Conservation (phyloP, 805 yeast genomes). For the Myxozyma geophila region DNA sequence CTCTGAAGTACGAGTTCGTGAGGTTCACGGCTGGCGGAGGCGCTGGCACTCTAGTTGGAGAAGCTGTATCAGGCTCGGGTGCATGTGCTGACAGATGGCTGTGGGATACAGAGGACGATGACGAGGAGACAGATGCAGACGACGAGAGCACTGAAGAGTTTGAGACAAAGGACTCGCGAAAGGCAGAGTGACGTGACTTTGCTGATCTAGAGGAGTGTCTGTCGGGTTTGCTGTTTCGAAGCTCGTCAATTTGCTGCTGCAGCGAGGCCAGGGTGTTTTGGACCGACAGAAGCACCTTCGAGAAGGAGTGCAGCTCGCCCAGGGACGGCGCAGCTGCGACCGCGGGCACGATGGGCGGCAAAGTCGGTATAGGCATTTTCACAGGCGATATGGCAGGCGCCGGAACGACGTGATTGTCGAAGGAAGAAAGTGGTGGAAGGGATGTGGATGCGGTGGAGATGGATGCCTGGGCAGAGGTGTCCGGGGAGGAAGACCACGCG, state of each 20-base stretch:
- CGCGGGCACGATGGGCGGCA: not conserved
- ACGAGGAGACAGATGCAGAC: not conserved
- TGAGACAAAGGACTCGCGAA: not conserved
- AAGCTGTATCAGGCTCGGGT: not conserved
- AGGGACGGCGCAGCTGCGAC: not conserved
- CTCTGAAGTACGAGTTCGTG: not conserved
- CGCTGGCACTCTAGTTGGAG: not conserved
- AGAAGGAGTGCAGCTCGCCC: not conserved
- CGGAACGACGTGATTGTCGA: not conserved
- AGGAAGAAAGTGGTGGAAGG: not conserved
- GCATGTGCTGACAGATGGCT: not conserved
- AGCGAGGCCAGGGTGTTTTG: constrained; percentile 23
- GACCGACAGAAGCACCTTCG: constrained; percentile 14
- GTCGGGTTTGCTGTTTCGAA: not conserved
- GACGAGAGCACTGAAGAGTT: not conserved
- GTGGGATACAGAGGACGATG: not conserved
- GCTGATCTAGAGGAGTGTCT: not conserved
- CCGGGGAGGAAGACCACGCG: not conserved
- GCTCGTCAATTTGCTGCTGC: constrained; percentile 28
- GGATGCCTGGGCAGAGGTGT: not conserved
- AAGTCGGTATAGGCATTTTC: not conserved
- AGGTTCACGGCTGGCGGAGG: not conserved
- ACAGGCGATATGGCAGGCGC: not conserved
- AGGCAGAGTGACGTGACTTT: not conserved
- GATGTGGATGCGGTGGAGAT: not conserved